A percentile compares a stretch with the other conserved stretches of the same genome.
Conservation (phyloP, 164 flowering plant genomes). For the Protea cynaroides region DNA sequence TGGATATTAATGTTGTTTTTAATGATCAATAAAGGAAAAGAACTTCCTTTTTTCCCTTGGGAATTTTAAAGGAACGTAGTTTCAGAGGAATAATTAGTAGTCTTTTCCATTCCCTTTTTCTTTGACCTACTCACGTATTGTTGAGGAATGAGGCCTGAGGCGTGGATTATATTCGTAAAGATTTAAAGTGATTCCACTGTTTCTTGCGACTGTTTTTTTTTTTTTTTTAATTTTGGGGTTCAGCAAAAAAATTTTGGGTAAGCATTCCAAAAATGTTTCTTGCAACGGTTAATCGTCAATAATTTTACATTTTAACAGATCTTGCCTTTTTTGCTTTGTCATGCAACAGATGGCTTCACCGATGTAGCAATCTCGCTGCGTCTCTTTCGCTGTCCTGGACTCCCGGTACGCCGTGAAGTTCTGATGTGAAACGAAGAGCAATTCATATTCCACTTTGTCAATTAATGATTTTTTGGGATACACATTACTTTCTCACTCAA, state of each 20-base stretch:
- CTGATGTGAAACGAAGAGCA: constrained; percentile 21
- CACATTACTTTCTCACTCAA: constrained; percentile 11
- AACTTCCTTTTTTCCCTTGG: neutral
- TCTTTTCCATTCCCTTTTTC: no score
- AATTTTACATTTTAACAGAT: constrained; percentile 4
- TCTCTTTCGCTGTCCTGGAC: neutral
- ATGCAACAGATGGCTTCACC: constrained; percentile 18
- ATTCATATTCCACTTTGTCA: constrained; percentile 8
- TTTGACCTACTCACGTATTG: no score
- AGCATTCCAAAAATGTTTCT: no score
- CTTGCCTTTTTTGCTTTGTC: neutral
- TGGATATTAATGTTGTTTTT: neutral
- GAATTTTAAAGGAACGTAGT: neutral
- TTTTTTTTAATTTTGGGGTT: no score
- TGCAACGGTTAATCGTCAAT: neutral
- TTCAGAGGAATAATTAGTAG: neutral
- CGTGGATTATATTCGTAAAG: no score
- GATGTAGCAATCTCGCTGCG: constrained; percentile 20
- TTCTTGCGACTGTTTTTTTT: no score
- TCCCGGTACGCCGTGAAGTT: neutral
- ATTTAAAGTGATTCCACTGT: no score
- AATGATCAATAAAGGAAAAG: neutral
- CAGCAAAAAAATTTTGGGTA: no score
- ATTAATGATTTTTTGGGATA: constrained; percentile 26
- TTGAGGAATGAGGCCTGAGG: no score